Base-by-base conservation (phyloP, 768 basidiomycete genomes). In the Leucocoprinus leucothites region DNA sequence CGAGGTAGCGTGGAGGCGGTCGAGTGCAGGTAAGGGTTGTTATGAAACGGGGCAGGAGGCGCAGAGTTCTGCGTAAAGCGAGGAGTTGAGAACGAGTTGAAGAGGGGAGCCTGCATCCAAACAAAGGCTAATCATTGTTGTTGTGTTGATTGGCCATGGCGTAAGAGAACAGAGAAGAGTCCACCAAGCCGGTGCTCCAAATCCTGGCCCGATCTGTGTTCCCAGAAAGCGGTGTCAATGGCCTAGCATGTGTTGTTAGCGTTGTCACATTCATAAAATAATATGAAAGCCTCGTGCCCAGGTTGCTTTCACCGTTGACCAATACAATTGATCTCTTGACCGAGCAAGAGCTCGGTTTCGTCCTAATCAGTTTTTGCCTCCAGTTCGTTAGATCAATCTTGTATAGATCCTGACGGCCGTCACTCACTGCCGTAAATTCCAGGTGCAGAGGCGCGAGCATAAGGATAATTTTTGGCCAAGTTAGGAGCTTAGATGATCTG, bases 1-100 rank as follows among this genome's bases (percentile, higher is more conserved):
- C 80, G 81, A 74, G 81, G 81, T 71, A 65, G 66, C 65, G 71
- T 69, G 68, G 70, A 69, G 72, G 70, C 38, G 16, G 41, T 48
- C 26, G 41, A 43, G 68, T 51, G 59, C 62, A 65, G 68, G 62
- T 61, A 61, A 65, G 67, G 71, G 72, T 65, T 60, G 58, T 57
- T 50, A 61, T 56, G 57, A 52, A 50, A 68, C 65, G 72, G 67
- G 71, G 72, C 68, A 69, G 60, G 60, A 61, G 61, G 62, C 57
- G 59, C 56, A 55, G 53, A 55, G 40, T 31, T 61, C 59, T 47
- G 51, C 35, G 53, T 54, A 41, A 55, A 41, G 47, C 41, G 54
- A 53, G 22, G 31, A 47, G 26, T 25, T 26, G 41, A 28, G 38
- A 24, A 51, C 22, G 50, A 58, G 64, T 53, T 57, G 60, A 60